Base-by-base conservation (phyloP, 768 basidiomycete genomes). In the Megacollybia marginata region DNA sequence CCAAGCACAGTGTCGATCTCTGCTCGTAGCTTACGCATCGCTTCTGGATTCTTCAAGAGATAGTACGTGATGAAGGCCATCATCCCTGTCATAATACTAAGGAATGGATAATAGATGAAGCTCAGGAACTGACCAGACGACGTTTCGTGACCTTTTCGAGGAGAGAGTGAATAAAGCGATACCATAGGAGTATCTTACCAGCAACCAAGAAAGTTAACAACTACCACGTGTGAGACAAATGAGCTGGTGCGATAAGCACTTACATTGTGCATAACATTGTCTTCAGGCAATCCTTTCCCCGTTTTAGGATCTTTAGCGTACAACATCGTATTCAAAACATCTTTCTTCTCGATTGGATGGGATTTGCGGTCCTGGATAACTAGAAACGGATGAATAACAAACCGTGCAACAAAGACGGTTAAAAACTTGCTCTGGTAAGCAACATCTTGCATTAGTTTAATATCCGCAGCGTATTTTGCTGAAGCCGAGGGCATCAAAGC, bases 171-270 rank as follows among this genome's bases (percentile, higher is more conserved):
- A 45, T 16, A 42, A 23, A 33, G 28, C 9, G 28, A 19, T 8
- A 11, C 28, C 43, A n/a, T n/a, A 32, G 5, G 19, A 20, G 20
- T 6, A 33, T 20, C 58, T 33, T 52, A 69, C 70, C 76, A 6
- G 76, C 76, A 36, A 76, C 71, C 13, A 78, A 59, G 67, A 78
- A 78, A 1, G 76, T 78, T 15, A 73, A 57, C 4, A 77, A 63
- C 71, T 73, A 35, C 11, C 35, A 11, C 48, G n/a, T 2, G 36
- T 42, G 5, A 20, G 11, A 10, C 19, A 28, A 33, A 20, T 5
- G 12, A 9, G 8, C 4, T n/a, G 34, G 48, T 18, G 19, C 12
- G 10, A 49, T 16, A 23, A 13, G 20, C 20, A 54, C 67, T 11
- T 48, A 71, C 69, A 57, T 78, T 76, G 48, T 67, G 53, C 6